Evolutionary conservation across 768 basidiomycete species (phyloP).

Genomic region (Boletus reticulatus): DNA sequence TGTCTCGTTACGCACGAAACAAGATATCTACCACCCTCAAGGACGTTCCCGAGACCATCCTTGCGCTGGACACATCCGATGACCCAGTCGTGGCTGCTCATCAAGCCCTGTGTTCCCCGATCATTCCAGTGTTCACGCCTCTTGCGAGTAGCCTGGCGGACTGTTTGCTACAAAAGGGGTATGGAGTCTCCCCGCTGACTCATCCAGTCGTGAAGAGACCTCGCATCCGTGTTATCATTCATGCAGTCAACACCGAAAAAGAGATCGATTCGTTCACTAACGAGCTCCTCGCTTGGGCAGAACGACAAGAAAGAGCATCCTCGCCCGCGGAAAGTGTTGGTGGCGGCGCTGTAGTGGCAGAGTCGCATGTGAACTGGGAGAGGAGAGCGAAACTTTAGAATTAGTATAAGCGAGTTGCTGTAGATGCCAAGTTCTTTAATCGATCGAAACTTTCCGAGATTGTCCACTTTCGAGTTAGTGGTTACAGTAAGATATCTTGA

Average conservation of each 20-base stretch:
- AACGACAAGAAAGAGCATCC: not conserved
- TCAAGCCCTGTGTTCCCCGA: constrained; percentile 7
- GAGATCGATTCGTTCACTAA: not conserved
- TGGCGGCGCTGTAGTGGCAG: not conserved
- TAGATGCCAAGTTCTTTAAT: no score
- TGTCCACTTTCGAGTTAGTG: no score
- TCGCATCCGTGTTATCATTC: constrained; percentile 13
- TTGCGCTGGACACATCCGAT: not conserved
- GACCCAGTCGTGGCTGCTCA: not conserved
- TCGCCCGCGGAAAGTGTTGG: not conserved
- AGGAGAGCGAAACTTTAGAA: not conserved
- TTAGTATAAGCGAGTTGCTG: no score
- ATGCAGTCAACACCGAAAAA: constrained; percentile 13
- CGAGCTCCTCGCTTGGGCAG: not conserved
- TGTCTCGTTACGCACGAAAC: constrained; percentile 9
- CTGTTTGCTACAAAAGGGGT: constrained; percentile 8
- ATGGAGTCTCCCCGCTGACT: constrained; percentile 7
- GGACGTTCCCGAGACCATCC: constrained; percentile 4
- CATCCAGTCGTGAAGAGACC: constrained; percentile 11
- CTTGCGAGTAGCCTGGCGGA: not conserved
- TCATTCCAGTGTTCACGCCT: constrained; percentile 19
- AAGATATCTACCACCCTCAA: not conserved
- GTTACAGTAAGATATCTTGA: no score
- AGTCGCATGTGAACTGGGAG: not conserved
- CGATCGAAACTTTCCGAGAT: no score